Conservation (phyloP, 176 grass and related monocot genomes). For the Hordeum vulgare region MorexV3_pseudomolecules_assembly NC_058519.1:487370109-487370608, state of each 20-base stretch:
- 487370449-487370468: neutral
- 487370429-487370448: neutral
- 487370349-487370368: neutral
- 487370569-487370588: neutral
- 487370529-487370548: neutral
- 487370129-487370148: too few relatives aligned
- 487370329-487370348: neutral
- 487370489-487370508: neutral
- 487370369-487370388: neutral
- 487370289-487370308: too few relatives aligned
- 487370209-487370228: too few relatives aligned
- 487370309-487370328: too few relatives aligned
- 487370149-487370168: too few relatives aligned
- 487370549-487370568: slow-evolving; percentile 40
- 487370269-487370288: too few relatives aligned
- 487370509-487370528: neutral
- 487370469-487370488: neutral
- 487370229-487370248: too few relatives aligned
- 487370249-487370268: too few relatives aligned
- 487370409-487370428: neutral
- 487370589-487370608: slow-evolving; percentile 8
- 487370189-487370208: too few relatives aligned
- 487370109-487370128: too few relatives aligned
- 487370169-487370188: too few relatives aligned
- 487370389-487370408: neutral